Base-by-base conservation (phyloP, 306 rosid genomes). In the Cercis canadensis region DNA sequence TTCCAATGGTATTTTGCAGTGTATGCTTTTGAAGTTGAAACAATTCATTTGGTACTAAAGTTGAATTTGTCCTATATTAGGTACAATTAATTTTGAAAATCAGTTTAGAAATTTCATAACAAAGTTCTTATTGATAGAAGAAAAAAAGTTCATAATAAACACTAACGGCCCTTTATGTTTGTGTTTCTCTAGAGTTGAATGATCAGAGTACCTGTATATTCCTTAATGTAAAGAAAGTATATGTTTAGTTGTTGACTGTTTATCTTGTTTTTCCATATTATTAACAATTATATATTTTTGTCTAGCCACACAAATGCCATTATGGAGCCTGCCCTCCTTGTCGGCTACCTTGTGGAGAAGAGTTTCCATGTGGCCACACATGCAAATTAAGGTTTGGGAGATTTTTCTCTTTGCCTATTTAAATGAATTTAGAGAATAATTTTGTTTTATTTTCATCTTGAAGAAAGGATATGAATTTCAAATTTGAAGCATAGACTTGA, bases 271-370 rank as follows among this genome's bases (percentile, higher is more conserved):
- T 46, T 60, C 3, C 15, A 13, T 33, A 57, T 58, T 45, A 54
- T 68, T 85, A 74, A 79, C 77, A 16, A 77, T 62, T 36, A 12
- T 68, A 14, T 66, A 54, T 55, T 72, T 62, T 78, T 82, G 76
- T 59, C 55, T 83, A 93, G 97, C 97, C 94, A 16, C 98, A 93
- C 81, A 93, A 89, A 87, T 93, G 98, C 82, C 98, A 93, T 78
- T 93, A 93, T 75, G 97, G 96, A 77, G 96, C 89, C 67, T 93
- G 98, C 74, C 92, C 84, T 41, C 81, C 89, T 39, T 93, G 98
- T 81, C 89, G 90, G 53, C 78, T 82, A 69, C 76, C 86, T 63
- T 93, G 98, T 75, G 92, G 75, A 16, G 90, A 84, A 78, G 96
- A 89, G 70, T 93, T 79, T 75, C 86, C 83, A 67, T 93, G 98